These are phyloP conservation scores for Tuctoria greenei DNA, from an alignment of 176 grass and related monocot species.

Conservation along the genomic window DNA sequence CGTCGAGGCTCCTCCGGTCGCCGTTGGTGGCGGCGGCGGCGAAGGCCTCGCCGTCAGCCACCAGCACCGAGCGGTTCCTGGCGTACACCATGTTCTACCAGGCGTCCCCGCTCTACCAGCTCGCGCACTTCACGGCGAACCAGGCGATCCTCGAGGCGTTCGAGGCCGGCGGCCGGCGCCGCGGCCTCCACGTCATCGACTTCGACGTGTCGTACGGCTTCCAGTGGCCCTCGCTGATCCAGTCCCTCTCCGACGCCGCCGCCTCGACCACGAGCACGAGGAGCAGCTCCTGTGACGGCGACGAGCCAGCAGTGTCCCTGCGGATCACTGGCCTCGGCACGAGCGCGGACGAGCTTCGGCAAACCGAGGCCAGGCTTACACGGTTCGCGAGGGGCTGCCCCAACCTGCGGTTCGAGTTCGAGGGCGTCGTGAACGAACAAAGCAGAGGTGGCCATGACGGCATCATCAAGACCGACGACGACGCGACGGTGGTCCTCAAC, in stretches of 20 bases:
- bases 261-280: not conserved
- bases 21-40: not conserved
- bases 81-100: conserved; percentile 74
- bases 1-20: conserved; percentile 37
- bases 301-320: conserved; percentile 42
- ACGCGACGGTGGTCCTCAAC: conserved; percentile 68
- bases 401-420: conserved; percentile 68
- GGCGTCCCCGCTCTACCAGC: conserved; percentile 65
- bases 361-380: conserved; percentile 53
- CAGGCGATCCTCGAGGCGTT: conserved; percentile 91
- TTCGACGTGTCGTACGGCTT: conserved; percentile 80
- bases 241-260: conserved; percentile 64
- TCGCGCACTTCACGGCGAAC: conserved; percentile 93
- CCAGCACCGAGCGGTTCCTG: conserved; percentile 44
- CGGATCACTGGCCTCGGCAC: conserved; percentile 61
- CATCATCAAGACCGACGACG: conserved; percentile 37
- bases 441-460: not conserved
- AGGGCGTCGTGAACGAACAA: conserved; percentile 42
- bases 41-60: not conserved
- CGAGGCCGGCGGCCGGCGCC: conserved; percentile 32
- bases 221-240: conserved; percentile 93
- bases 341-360: conserved; percentile 51
- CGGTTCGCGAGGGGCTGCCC: conserved; percentile 54
- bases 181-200: conserved; percentile 63
- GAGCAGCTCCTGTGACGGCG: not conserved